Evolutionary conservation across 1,284 basidiomycete species (phyloP).

Genomic region (Microbotryum scabiosae): DNA sequence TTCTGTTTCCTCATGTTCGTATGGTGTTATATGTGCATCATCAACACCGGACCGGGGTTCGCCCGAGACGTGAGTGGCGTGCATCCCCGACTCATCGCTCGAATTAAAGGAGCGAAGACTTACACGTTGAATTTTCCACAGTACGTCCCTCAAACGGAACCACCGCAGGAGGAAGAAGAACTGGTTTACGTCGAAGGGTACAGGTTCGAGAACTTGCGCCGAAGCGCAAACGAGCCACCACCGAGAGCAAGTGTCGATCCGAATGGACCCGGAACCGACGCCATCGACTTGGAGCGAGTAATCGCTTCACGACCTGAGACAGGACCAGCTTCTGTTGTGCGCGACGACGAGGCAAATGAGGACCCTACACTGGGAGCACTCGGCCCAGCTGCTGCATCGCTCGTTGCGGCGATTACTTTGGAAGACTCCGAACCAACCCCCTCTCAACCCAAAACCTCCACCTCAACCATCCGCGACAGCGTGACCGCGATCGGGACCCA

Average conservation of each 20-base stretch:
- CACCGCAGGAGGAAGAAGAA: constrained; percentile 18
- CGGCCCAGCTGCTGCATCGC: neutral
- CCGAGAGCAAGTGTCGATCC: neutral
- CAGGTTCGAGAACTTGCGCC: constrained; percentile 7
- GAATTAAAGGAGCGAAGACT: neutral
- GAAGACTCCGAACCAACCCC: too few relatives aligned
- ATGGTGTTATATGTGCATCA: constrained; percentile 29
- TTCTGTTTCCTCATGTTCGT: constrained; percentile 31
- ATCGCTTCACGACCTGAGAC: neutral
- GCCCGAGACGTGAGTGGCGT: constrained; percentile 26
- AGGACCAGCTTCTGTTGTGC: neutral
- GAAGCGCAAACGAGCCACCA: neutral
- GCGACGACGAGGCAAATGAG: neutral
- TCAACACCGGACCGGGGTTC: constrained; percentile 28
- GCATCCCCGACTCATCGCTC: too few relatives aligned
- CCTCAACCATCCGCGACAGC: too few relatives aligned
- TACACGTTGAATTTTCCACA: neutral
- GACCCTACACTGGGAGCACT: neutral
- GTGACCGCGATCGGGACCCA: too few relatives aligned
- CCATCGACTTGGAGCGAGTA: too few relatives aligned
- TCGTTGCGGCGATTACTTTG: too few relatives aligned
- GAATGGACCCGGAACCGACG: neutral
- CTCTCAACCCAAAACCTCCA: too few relatives aligned
- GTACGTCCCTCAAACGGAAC: constrained; percentile 25
- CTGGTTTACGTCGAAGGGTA: constrained; percentile 19